Conservation (phyloP, 257 asterid genomes). For the Verbena officinalis region DNA sequence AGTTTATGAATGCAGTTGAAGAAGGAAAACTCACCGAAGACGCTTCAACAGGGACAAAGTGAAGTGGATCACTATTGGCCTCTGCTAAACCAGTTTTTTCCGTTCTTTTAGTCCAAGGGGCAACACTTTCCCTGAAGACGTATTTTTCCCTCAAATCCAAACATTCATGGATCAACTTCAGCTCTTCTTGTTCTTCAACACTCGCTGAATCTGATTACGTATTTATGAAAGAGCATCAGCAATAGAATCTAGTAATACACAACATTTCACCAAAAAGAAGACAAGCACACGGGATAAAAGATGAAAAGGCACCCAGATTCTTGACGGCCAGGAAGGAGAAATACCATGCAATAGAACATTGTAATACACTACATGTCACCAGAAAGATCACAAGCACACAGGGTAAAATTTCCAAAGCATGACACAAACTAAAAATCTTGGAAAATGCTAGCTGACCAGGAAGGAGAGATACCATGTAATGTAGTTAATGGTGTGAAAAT, state of each 20-base stretch:
- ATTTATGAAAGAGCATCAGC: conserved; percentile 39
- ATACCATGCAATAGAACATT: conserved; percentile 53
- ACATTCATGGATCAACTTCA: conserved; percentile 80
- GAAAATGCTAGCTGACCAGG: conserved; percentile 32
- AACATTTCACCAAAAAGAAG: conserved; percentile 10
- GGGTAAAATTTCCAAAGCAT: conserved; percentile 28
- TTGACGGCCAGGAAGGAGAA: conserved; percentile 36
- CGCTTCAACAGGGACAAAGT: conserved; percentile 70
- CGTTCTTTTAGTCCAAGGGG: conserved; percentile 66
- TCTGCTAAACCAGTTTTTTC: conserved; percentile 41
- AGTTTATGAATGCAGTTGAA: conserved; percentile 29
- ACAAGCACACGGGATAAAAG: conserved; percentile 4
- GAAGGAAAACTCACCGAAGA: conserved; percentile 70
- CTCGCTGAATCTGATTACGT: conserved; percentile 58
- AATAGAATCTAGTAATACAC: conserved; percentile 24
- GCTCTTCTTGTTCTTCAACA: conserved; percentile 80
- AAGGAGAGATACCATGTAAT: conserved; percentile 59
- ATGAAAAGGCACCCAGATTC: conserved; percentile 23
- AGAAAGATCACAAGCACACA: conserved; percentile 26
- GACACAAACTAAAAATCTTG: conserved; percentile 25
- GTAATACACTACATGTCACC: conserved; percentile 18
- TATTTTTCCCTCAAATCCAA: conserved; percentile 80
- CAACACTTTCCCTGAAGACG: conserved; percentile 71
- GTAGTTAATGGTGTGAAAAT: conserved; percentile 48
- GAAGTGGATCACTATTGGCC: conserved; percentile 53